phyloP scores from a whole-genome alignment of 176 grass and related monocot genomes.

The Carex pumila region DNA sequence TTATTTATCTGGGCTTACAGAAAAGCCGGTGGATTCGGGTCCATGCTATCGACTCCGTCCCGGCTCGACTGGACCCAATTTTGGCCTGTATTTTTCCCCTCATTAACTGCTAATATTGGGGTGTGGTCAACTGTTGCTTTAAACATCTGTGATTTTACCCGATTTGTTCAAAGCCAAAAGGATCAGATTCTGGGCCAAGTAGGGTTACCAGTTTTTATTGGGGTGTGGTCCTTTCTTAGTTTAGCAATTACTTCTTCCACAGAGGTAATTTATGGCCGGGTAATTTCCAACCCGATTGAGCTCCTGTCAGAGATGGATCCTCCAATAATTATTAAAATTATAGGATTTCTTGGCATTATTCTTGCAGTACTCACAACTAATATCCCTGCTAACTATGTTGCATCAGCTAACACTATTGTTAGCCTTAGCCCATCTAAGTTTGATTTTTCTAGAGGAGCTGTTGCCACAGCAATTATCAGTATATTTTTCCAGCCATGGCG shows the following conservation, averaged over 20 bases:
- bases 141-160: constrained; percentile 39
- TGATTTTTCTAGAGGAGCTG: constrained; percentile 24
- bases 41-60: constrained; percentile 27
- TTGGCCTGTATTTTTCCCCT: constrained; percentile 42
- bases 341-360: constrained; percentile 27
- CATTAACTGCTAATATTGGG: constrained; percentile 29
- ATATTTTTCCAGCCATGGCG: constrained; percentile 39
- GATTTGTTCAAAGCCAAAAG: constrained; percentile 21
- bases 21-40: constrained; percentile 33
- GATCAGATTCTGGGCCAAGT: constrained; percentile 35
- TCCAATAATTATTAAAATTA: neutral
- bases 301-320: constrained; percentile 25
- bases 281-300: constrained; percentile 32
- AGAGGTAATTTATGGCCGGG: constrained; percentile 25
- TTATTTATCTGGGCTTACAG: constrained; percentile 34
- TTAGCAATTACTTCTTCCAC: constrained; percentile 40
- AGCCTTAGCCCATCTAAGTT: constrained; percentile 32
- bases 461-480: constrained; percentile 10
- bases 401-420: constrained; percentile 29
- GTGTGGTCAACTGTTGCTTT: constrained; percentile 22
- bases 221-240: constrained; percentile 21
- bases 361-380: constrained; percentile 38
- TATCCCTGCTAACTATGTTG: constrained; percentile 41
- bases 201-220: constrained; percentile 27
- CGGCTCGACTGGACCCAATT: constrained; percentile 18